These are phyloP conservation scores for Amaranthus tricolor DNA, from an alignment of 179 eudicot species.

Conservation along the genomic window DNA sequence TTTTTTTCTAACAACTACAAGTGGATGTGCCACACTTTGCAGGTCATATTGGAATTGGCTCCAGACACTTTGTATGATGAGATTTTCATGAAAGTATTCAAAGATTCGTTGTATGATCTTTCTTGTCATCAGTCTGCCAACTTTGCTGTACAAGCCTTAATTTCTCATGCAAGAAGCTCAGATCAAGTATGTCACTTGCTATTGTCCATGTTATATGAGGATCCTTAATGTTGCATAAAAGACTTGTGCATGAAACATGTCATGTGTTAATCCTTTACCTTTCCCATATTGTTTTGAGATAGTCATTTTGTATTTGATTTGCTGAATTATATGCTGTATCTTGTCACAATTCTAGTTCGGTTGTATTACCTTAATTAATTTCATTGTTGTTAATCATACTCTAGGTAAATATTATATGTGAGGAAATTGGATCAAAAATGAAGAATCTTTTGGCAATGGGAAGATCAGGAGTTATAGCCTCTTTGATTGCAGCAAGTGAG, in stretches of 20 bases:
- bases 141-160: slow-evolving; percentile 80
- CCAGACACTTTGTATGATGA: slow-evolving; percentile 67
- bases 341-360: not conserved
- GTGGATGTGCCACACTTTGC: slow-evolving; percentile 29
- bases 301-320: not conserved
- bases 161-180: slow-evolving; percentile 67
- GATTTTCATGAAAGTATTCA: slow-evolving; percentile 61
- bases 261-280: not conserved
- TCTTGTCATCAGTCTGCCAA: slow-evolving; percentile 73
- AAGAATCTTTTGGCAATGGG: slow-evolving; percentile 68
- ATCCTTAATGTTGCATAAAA: not conserved
- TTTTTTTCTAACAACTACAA: not conserved
- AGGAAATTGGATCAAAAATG: slow-evolving; percentile 73
- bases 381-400: slow-evolving; percentile 18
- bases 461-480: slow-evolving; percentile 84
- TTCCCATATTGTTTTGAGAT: not conserved
- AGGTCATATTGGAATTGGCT: slow-evolving; percentile 90
- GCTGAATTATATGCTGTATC: not conserved
- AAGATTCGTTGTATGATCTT: slow-evolving; percentile 51
- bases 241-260: not conserved
- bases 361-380: not conserved
- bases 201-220: not conserved
- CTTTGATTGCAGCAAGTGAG: slow-evolving; percentile 72
- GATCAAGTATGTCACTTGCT: slow-evolving; percentile 59
- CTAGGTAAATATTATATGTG: slow-evolving; percentile 69